Evolutionary conservation across 208 protist species (phyloP).

Genomic region (Zelonia costaricensis): DNA sequence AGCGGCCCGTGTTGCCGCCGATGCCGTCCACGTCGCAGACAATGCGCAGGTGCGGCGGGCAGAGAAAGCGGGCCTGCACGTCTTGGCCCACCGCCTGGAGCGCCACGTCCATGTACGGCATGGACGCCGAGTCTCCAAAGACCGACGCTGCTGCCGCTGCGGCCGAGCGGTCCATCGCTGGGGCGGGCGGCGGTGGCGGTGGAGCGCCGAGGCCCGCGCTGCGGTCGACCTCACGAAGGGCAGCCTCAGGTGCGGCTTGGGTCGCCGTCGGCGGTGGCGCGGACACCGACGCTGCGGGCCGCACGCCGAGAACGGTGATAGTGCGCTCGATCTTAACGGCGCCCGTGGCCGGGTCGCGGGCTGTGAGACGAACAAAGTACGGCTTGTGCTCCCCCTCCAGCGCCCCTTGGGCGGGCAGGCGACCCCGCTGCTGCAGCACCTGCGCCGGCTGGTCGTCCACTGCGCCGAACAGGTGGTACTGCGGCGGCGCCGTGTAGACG

Average conservation of each 20-base stretch:
- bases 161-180: not conserved
- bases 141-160: not conserved
- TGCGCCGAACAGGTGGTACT: conserved; percentile 50
- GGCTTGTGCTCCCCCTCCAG: conserved; percentile 28
- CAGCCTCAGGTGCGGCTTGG: not conserved
- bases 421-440: conserved; percentile 58
- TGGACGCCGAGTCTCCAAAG: too few species aligned
- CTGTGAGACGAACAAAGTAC: conserved; percentile 65
- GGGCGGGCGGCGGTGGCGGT: not conserved
- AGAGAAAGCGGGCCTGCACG: conserved; percentile 52
- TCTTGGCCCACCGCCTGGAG: conserved; percentile 58
- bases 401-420: conserved; percentile 39
- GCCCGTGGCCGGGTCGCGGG: conserved; percentile 49
- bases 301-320: conserved; percentile 49
- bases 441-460: conserved; percentile 59
- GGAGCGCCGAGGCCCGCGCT: not conserved
- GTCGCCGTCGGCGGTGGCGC: not conserved
- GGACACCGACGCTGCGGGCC: not conserved
- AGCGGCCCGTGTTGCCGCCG: conserved; percentile 49
- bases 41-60: conserved; percentile 55
- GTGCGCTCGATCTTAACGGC: conserved; percentile 36
- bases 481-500: conserved; percentile 55
- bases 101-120: conserved; percentile 62
- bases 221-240: not conserved
- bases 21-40: conserved; percentile 74